Percentiles rank a stretch among this genome's conserved stretches.
These are phyloP conservation scores for Coemansia biformis DNA, from an alignment of 192 early-diverging fungal genomes.

Conservation along the genomic window DNA sequence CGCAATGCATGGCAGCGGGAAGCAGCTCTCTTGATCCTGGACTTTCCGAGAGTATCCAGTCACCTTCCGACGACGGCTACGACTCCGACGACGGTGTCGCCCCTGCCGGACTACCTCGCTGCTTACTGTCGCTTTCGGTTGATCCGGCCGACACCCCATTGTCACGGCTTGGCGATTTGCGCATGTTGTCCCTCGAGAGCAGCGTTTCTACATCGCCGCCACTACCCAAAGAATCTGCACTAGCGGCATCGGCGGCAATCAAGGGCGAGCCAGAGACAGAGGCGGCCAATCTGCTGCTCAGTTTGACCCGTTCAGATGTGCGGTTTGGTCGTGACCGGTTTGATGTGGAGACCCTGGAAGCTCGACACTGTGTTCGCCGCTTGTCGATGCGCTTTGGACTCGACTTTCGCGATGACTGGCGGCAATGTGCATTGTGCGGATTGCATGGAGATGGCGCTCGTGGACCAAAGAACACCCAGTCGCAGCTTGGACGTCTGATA, in stretches of 20 bases:
- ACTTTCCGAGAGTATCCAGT: constrained; percentile 1
- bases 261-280: constrained; percentile 18
- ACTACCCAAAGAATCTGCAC: too few species aligned
- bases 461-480: not conserved
- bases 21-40: too few species aligned
- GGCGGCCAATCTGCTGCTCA: constrained; percentile 38
- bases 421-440: constrained; percentile 27
- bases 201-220: too few species aligned
- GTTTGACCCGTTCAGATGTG: constrained; percentile 41
- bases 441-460: constrained; percentile 30
- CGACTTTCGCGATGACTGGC: constrained; percentile 17
- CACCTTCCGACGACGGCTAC: not conserved
- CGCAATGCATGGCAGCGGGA: constrained; percentile 2
- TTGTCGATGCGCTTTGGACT: not conserved
- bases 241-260: not conserved
- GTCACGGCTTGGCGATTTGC: too few species aligned
- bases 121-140: constrained; percentile 1
- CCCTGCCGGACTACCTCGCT: constrained; percentile 5
- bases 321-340: constrained; percentile 37
- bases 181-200: too few species aligned
- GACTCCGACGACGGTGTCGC: constrained; percentile 1
- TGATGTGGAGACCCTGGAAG: constrained; percentile 18
- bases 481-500: constrained; percentile 21
- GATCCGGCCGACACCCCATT: not conserved
- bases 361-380: constrained; percentile 11